These are phyloP conservation scores for Macrolepiota dolichaula DNA, from an alignment of 768 basidiomycete genomes.

Conservation along the genomic window DNA sequence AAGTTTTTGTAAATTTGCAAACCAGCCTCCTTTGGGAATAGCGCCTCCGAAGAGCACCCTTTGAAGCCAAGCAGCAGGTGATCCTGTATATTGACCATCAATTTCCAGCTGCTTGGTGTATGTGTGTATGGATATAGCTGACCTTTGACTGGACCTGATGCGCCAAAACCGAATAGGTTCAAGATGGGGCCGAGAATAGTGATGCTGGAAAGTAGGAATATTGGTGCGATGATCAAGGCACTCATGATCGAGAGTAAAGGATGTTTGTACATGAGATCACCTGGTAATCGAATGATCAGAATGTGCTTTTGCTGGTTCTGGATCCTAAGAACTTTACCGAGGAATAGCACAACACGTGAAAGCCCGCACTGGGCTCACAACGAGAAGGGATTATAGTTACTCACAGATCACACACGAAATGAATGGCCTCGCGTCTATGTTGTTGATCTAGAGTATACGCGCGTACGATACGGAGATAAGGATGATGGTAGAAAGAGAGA, in stretches of 20 bases:
- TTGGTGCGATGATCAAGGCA: conserved; percentile 19
- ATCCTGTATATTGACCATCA: conserved; percentile 19
- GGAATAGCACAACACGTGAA: background rate
- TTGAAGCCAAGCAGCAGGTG: conserved; percentile 31
- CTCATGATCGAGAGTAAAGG: conserved; percentile 24
- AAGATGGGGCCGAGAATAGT: too few relatives aligned
- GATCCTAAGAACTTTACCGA: background rate
- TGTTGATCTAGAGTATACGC: too few relatives aligned
- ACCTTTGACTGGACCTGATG: too few relatives aligned
- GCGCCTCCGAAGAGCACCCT: conserved; percentile 27
- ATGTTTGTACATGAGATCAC: conserved; percentile 34
- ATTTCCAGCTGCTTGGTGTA: background rate
- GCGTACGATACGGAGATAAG: too few relatives aligned
- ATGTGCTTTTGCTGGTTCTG: background rate
- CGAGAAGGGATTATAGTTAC: too few relatives aligned
- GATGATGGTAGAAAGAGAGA: too few relatives aligned
- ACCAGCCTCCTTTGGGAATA: conserved; percentile 29
- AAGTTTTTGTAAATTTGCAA: conserved; percentile 25
- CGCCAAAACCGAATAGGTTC: too few relatives aligned
- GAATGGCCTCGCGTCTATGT: too few relatives aligned
- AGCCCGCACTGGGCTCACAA: too few relatives aligned
- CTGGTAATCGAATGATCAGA: conserved; percentile 14
- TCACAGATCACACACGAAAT: too few relatives aligned
- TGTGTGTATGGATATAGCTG: too few relatives aligned
- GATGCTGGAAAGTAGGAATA: too few relatives aligned